phyloP scores from a whole-genome alignment of 176 grass and related monocot species.

The Puya raimondii region DNA sequence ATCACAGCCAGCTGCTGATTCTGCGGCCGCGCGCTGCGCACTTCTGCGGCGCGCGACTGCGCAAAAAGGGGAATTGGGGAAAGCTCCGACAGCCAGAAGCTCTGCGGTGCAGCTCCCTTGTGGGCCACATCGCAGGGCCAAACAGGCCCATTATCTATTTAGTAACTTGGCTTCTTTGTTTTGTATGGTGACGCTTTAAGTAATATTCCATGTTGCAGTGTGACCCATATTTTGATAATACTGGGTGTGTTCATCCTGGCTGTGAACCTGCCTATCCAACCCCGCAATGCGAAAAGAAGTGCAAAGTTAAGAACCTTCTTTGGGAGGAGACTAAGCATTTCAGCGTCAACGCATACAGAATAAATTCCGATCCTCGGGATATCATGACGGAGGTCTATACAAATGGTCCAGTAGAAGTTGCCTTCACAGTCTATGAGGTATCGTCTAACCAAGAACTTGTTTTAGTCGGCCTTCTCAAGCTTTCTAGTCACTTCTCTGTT shows the following conservation, averaged over 20 bases:
- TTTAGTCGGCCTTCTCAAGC: neutral
- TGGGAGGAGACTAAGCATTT: constrained; percentile 80
- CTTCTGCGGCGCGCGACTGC: too few relatives aligned
- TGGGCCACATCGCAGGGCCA: too few relatives aligned
- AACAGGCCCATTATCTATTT: neutral
- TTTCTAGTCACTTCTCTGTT: neutral
- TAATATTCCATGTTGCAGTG: constrained; percentile 42
- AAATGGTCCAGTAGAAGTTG: constrained; percentile 85
- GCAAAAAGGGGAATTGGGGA: too few relatives aligned
- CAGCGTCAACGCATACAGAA: constrained; percentile 56
- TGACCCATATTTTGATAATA: constrained; percentile 89
- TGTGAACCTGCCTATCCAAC: constrained; percentile 78
- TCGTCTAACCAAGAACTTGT: neutral
- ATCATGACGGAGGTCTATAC: constrained; percentile 82
- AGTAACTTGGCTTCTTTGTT: neutral
- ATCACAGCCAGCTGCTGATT: too few relatives aligned
- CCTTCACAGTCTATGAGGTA: constrained; percentile 92
- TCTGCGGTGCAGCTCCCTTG: too few relatives aligned
- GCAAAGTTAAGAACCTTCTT: constrained; percentile 65
- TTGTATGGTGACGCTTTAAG: neutral
- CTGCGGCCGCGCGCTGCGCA: too few relatives aligned
- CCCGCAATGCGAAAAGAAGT: constrained; percentile 73
- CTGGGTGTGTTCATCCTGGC: constrained; percentile 65
- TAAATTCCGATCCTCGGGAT: constrained; percentile 52
- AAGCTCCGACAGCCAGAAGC: too few relatives aligned